Base-by-base conservation (phyloP, 108 stramenopile genomes). In the Epithemia pelagica region DNA sequence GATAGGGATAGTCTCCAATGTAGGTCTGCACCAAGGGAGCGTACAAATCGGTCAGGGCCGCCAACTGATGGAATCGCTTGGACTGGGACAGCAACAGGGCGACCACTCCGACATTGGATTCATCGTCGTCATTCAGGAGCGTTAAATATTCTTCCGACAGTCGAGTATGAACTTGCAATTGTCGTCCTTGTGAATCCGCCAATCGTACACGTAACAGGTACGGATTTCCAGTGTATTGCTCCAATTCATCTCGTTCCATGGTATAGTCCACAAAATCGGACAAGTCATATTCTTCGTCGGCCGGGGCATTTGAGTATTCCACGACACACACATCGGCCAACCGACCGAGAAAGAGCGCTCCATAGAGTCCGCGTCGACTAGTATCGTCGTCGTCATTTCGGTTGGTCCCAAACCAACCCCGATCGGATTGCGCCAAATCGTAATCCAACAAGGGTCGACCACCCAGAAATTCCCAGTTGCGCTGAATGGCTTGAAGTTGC, bases 1-100 rank as follows among this genome's bases (percentile, higher is more conserved):
- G 62, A 62, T 92, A 92, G 0, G 90, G 90, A 71, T 92, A 92
- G 66, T 92, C 90, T 27, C 90, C 90, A 10, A 92, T 78, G 75
- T 80, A 92, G 23, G 79, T 77, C 23, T 72, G 66, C 8, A 76
- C 82, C 63, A 87, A 86, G 24, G 86, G 75, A 0, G 89, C 74
- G 46, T 71, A 74, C 30, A 92, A 75, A 64, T 92, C 90, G 7
- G 90, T 85, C 73, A 92, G 69, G 8, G 77, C 90, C 1, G 86
- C 82, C 30, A 92, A 65, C 20, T 71, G 58, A 1, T 59, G 51
- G 74, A 92, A 92, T 24, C 63, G 32, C 58, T 62, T 72, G 25
- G 72, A 77, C 22, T 82, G 82, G 54, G 81, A 82, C 32, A 92
- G 52, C 52, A 92, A 55, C 24, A 92, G 77, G 0, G 73, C 79